These are phyloP conservation scores for Spongospora subterranea DNA, from an alignment of 208 protist genomes.

Conservation along the genomic window DNA sequence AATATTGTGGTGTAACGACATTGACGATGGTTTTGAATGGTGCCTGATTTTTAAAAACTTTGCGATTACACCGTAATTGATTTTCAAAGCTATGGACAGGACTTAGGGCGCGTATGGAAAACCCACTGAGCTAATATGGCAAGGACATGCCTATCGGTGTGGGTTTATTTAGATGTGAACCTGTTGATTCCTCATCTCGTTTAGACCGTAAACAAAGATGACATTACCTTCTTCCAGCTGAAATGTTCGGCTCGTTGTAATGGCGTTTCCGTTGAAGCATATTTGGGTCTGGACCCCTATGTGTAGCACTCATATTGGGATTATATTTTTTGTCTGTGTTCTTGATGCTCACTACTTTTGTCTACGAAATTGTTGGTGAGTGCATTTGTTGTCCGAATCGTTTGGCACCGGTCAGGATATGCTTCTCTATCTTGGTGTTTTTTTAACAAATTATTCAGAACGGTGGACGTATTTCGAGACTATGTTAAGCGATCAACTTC, in stretches of 20 bases:
- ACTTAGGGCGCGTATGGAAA: slow-evolving; percentile 79
- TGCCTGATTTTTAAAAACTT: neutral
- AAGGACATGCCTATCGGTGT: slow-evolving; percentile 80
- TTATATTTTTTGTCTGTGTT: too few relatives aligned
- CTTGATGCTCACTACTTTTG: too few relatives aligned
- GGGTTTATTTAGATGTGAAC: slow-evolving; percentile 69
- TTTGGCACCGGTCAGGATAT: too few relatives aligned
- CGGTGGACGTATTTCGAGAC: slow-evolving; percentile 63
- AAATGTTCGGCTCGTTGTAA: slow-evolving; percentile 72
- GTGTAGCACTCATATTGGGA: too few relatives aligned
- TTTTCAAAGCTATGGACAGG: slow-evolving; percentile 70
- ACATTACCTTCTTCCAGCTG: slow-evolving; percentile 76
- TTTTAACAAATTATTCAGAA: neutral
- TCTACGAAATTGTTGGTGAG: too few relatives aligned
- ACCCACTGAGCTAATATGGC: slow-evolving; percentile 80
- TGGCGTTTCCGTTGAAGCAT: slow-evolving; percentile 50
- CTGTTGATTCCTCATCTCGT: neutral
- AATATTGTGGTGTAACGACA: slow-evolving; percentile 78
- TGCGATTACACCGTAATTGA: neutral
- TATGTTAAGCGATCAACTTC: slow-evolving; percentile 54
- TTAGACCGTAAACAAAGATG: slow-evolving; percentile 70
- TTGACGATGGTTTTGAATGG: slow-evolving; percentile 79
- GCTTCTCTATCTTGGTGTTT: neutral
- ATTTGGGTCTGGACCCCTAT: neutral
- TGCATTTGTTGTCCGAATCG: too few relatives aligned